These are phyloP conservation scores for Cytospora paraplurivora DNA, from an alignment of 2,329 filamentous ascomycete genomes.

Conservation along the genomic window DNA sequence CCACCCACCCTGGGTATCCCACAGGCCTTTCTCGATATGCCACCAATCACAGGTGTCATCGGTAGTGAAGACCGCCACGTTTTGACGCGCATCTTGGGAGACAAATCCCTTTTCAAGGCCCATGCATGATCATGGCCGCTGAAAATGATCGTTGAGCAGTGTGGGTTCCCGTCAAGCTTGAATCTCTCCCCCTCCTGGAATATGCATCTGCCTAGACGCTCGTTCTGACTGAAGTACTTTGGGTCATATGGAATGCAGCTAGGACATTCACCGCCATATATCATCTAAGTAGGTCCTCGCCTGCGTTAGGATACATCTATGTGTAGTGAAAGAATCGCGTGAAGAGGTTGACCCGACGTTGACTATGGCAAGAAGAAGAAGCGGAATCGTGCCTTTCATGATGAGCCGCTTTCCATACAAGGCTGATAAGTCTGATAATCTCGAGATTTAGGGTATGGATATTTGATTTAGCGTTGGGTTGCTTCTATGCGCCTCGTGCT, in stretches of 20 bases:
- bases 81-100: background rate
- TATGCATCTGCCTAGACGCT: background rate
- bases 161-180: background rate
- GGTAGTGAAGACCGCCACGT: background rate
- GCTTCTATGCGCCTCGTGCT: no score
- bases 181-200: background rate
- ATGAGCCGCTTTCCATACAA: background rate
- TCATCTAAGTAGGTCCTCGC: background rate
- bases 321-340: background rate
- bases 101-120: background rate
- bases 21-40: no score
- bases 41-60: background rate
- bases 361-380: background rate
- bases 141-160: background rate
- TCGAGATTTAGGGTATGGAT: no score
- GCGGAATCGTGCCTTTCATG: background rate
- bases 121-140: background rate
- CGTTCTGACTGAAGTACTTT: background rate
- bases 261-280: background rate
- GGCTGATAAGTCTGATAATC: no score
- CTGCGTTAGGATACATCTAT: background rate
- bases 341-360: background rate
- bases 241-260: background rate
- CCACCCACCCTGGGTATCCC: background rate
- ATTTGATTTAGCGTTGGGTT: background rate